Conservation (phyloP, 345 rosid genomes). For the Syzygium oleosum region DNA sequence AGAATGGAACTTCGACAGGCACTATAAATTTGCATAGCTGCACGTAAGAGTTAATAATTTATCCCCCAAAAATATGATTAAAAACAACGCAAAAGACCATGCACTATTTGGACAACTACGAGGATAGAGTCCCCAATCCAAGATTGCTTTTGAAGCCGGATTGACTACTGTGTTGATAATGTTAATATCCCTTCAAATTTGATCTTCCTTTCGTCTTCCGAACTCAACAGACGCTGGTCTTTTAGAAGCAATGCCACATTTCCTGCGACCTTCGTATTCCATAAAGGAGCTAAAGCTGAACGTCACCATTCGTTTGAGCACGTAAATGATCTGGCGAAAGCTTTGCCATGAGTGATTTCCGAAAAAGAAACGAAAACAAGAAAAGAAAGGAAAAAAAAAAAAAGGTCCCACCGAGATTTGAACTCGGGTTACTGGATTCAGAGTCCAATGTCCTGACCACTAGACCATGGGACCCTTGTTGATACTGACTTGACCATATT, state of each 20-base stretch:
- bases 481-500: rapidly evolving
- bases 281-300: not conserved
- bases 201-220: not conserved
- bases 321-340: not conserved
- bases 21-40: not conserved
- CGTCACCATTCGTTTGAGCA: not conserved
- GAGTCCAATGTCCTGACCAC: constrained; percentile 92
- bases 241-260: not conserved
- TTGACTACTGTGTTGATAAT: not conserved
- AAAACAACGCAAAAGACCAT: not conserved
- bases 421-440: constrained; percentile 98
- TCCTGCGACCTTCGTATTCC: not conserved
- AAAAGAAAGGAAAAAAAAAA: not conserved
- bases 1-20: not conserved
- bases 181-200: not conserved
- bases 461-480: constrained; percentile 64
- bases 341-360: not conserved
- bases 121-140: not conserved
- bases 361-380: not conserved
- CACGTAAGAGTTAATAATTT: not conserved
- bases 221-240: not conserved
- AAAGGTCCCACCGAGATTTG: constrained; percentile 89
- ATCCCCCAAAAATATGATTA: not conserved
- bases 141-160: not conserved
- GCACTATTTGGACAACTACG: not conserved